These are phyloP conservation scores for Lepraria neglecta DNA, from an alignment of 495 filamentous ascomycete species.

Conservation along the genomic window DNA sequence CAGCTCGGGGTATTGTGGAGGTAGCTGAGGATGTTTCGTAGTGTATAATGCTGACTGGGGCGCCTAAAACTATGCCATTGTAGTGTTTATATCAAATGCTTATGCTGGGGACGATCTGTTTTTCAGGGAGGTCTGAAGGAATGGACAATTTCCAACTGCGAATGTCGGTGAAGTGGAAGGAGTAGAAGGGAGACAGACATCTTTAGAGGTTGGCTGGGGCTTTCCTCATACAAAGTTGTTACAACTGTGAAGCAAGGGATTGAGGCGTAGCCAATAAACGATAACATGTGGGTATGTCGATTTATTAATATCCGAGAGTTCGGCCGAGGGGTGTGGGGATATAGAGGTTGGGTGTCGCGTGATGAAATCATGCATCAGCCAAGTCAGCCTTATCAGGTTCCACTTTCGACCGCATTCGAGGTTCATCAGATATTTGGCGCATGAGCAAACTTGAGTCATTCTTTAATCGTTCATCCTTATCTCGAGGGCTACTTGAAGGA, in stretches of 20 bases:
- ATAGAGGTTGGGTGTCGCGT: not conserved
- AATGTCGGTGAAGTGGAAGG: not conserved
- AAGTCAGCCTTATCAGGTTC: conserved; percentile 8
- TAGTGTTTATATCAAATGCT: no score
- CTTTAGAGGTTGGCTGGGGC: no score
- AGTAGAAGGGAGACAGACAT: not conserved
- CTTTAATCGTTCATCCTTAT: not conserved
- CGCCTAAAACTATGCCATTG: not conserved
- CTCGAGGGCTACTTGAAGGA: not conserved
- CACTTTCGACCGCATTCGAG: not conserved
- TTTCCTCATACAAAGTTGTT: no score
- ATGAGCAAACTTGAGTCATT: not conserved
- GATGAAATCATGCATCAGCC: not conserved
- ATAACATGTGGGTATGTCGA: no score
- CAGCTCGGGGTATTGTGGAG: not conserved
- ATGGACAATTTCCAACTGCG: no score
- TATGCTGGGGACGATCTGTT: no score
- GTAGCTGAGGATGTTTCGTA: not conserved
- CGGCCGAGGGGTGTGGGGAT: not conserved
- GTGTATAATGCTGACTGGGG: not conserved
- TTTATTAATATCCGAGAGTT: not conserved
- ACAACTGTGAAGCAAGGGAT: no score
- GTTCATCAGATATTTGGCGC: not conserved
- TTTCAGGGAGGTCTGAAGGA: no score
- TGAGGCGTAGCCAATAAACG: no score